A percentile compares a stretch with the other conserved stretches of the same genome.
Evolutionary conservation across 345 rosid species (phyloP).

Genomic region (Dipteronia dyeriana): DNA sequence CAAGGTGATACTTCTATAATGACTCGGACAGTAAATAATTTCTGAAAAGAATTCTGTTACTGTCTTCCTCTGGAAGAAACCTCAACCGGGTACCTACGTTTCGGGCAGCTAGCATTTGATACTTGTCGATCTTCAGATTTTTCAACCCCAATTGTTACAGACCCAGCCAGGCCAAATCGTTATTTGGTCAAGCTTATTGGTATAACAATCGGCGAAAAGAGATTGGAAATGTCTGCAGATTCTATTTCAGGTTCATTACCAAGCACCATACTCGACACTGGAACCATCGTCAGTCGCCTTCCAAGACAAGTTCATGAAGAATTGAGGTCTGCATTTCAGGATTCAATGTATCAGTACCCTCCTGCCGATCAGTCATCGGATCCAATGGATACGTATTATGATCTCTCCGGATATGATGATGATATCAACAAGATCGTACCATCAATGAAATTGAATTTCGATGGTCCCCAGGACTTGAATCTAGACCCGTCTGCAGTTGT

Average conservation of each 20-base stretch:
- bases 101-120: slow-evolving; percentile 19
- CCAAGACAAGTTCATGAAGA: slow-evolving; percentile 18
- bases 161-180: neutral
- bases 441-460: slow-evolving; percentile 28
- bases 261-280: slow-evolving; percentile 31
- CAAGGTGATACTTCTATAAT: slow-evolving; percentile 8
- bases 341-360: slow-evolving; percentile 20
- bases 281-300: slow-evolving; percentile 31
- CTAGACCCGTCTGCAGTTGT: slow-evolving; percentile 25
- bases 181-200: slow-evolving; percentile 28
- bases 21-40: slow-evolving; percentile 11
- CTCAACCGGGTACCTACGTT: slow-evolving; percentile 19
- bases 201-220: slow-evolving; percentile 22
- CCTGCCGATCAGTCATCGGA: neutral
- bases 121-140: slow-evolving; percentile 13
- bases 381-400: slow-evolving; percentile 27
- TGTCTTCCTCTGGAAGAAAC: slow-evolving; percentile 24
- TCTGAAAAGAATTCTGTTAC: slow-evolving; percentile 21
- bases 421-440: slow-evolving; percentile 5
- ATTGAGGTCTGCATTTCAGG: slow-evolving; percentile 20
- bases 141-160: neutral
- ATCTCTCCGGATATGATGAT: slow-evolving; percentile 6
- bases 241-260: neutral
- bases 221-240: slow-evolving; percentile 16
- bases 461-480: slow-evolving; percentile 13